These are phyloP conservation scores for Erythrophleum ivorense DNA, from an alignment of 331 rosid genomes.

Conservation along the genomic window DNA sequence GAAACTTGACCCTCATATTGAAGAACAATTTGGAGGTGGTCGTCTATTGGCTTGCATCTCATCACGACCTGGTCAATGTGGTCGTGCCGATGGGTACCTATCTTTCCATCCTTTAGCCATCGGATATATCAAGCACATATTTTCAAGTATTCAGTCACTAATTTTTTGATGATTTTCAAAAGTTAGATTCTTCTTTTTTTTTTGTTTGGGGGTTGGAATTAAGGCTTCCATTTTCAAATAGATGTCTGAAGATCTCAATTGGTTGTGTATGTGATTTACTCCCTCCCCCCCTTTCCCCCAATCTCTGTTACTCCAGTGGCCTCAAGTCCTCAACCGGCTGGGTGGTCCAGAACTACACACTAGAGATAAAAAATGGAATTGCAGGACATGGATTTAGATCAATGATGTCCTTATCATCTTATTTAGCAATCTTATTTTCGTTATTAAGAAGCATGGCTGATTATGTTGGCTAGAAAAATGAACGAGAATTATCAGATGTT, in stretches of 20 bases:
- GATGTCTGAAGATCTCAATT: not conserved
- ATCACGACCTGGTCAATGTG: constrained; percentile 82
- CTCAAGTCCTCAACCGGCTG: not conserved
- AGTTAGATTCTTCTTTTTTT: not conserved
- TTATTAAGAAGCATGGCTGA: not conserved
- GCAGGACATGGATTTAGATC: not conserved
- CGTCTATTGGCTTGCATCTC: constrained; percentile 74
- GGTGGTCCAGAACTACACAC: not conserved
- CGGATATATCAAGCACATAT: not conserved
- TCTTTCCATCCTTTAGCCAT: not conserved
- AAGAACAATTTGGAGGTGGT: constrained; percentile 75
- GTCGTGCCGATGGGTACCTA: constrained; percentile 76
- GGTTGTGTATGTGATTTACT: not conserved
- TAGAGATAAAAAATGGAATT: not conserved
- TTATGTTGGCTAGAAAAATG: not conserved
- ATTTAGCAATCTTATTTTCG: not conserved
- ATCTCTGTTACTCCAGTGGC: not conserved
- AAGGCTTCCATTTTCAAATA: not conserved
- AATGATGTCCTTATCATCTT: too few species aligned
- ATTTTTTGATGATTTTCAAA: not conserved
- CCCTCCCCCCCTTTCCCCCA: not conserved
- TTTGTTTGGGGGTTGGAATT: not conserved
- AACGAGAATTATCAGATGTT: not conserved
- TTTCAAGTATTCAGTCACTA: not conserved
- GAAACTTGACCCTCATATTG: constrained; percentile 66